Percentiles rank a stretch among this genome's conserved stretches.
Evolutionary conservation across 495 filamentous ascomycete species (phyloP).

Genomic region (Tuber brumale): DNA sequence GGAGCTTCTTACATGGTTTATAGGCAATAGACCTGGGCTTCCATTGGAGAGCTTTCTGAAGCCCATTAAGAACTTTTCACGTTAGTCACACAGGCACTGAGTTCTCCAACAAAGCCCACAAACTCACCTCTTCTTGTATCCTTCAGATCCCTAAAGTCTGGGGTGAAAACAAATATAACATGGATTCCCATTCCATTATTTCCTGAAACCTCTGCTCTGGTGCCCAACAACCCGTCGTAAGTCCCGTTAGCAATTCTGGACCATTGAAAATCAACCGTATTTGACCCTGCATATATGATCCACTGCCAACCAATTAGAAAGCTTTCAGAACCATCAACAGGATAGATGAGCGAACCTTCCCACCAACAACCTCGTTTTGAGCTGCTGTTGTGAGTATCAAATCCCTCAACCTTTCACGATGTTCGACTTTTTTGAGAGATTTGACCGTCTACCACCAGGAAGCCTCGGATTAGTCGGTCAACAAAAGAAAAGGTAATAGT

Average conservation of each 20-base stretch:
- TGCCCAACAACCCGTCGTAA: conserved; percentile 58
- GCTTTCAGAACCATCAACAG: background rate
- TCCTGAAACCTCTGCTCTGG: conserved; percentile 63
- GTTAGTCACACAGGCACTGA: background rate
- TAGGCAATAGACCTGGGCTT: conserved; percentile 58
- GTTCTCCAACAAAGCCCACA: background rate
- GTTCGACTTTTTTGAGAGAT: conserved; percentile 45
- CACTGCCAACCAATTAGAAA: conserved; percentile 46
- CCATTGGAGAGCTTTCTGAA: conserved; percentile 57
- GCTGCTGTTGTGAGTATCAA: conserved; percentile 10
- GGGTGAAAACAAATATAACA: conserved; percentile 71
- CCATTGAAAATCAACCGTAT: conserved; percentile 60
- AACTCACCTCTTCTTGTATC: conserved; percentile 62
- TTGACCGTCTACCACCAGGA: conserved; percentile 42
- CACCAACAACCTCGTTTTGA: conserved; percentile 3
- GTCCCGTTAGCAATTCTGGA: conserved; percentile 56
- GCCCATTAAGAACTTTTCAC: conserved; percentile 39
- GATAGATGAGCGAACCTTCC: conserved; percentile 13
- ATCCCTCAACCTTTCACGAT: conserved; percentile 41
- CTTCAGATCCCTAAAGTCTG: conserved; percentile 59
- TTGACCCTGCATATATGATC: conserved; percentile 65
- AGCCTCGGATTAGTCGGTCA: conserved; percentile 45
- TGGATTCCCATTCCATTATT: conserved; percentile 42
- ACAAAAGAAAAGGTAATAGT: background rate
- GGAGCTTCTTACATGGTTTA: conserved; percentile 53